phyloP scores from a whole-genome alignment of 2,329 filamentous ascomycete genomes.

The Colletotrichum lupini region DNA sequence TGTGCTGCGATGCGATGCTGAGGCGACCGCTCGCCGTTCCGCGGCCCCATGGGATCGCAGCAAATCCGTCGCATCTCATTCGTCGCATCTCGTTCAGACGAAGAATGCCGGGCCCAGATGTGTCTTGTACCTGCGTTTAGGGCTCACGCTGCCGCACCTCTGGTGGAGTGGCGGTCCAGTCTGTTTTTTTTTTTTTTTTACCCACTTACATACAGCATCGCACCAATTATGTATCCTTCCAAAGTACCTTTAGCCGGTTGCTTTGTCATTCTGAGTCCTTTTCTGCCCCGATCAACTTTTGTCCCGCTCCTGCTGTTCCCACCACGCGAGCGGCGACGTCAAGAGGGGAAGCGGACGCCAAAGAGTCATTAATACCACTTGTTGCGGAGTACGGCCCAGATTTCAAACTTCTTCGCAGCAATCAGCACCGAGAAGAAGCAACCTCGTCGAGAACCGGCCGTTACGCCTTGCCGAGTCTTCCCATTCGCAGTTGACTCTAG shows the following conservation, averaged over 20 bases:
- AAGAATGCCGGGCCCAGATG: slow-evolving; percentile 26
- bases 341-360: not conserved
- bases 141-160: slow-evolving; percentile 27
- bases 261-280: slow-evolving; percentile 32
- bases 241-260: not conserved
- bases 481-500: slow-evolving; percentile 21
- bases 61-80: slow-evolving; percentile 33
- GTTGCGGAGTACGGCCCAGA: slow-evolving; percentile 20
- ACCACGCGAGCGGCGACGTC: not conserved
- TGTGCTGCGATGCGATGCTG: slow-evolving; percentile 29
- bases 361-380: slow-evolving; percentile 22
- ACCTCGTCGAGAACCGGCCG: slow-evolving; percentile 1
- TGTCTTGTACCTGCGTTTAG: slow-evolving; percentile 35
- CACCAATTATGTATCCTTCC: not conserved
- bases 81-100: slow-evolving; percentile 28
- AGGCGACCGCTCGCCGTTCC: slow-evolving; percentile 22
- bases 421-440: slow-evolving; percentile 18
- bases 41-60: slow-evolving; percentile 14
- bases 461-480: slow-evolving; percentile 10
- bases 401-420: slow-evolving; percentile 17
- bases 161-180: not conserved
- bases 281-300: slow-evolving; percentile 13
- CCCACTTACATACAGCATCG: not conserved
- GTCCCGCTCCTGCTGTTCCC: not conserved
- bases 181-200: not conserved